Evolutionary conservation across 345 rosid genomes (phyloP), one percentile per base, ranked within the genome.

Genomic region (Brassica napus): DNA sequence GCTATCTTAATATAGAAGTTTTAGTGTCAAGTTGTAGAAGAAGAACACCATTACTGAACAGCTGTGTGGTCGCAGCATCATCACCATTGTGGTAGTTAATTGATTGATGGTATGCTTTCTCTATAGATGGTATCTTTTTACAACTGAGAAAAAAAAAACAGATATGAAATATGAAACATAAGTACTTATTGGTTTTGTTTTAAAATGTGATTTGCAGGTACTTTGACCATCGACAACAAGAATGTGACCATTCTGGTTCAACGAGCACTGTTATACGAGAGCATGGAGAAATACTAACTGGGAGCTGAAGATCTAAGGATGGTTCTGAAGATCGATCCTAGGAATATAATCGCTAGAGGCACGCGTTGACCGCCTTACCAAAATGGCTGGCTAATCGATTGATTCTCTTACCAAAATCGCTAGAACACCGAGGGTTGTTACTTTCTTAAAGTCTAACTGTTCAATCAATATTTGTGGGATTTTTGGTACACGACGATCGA

Each of bases 281-380:
- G 97, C 77, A 95, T 95, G 99, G 98, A 95, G 83, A 95, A 95
- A 83, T 95, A 95, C 83, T 90, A 83, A 74, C 94, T 91, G 18
- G 99, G 99, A 9, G 99, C 99, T 6, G 98, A 94, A 71, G 99
- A 94, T 81, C 86, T 94, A 82, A 89, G 95, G 84, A 86, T 85
- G 65, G 98, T 94, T 83, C 87, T 94, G 73, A 94, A 86, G 90
- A 86, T 92, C 14, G 99, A 94, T 79, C 98, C 98, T 0, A 71
- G 76, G 57, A 94, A 94, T 82, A 85, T 93, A 84, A 79, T 92
- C 47, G 98, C 98, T 4, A 92, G 94, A 86, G 92, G 98, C 84
- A 94, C 98, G 24, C 4, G 73, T 94, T 83, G 97, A 94, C 60
- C 97, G 98, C 68, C 80, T 94, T 84, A 82, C 85, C 61, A 83